Percentiles rank a stretch among this genome's conserved stretches.
Conservation (phyloP, 2,329 filamentous ascomycete species). For the Pseudogymnoascus sp. region DNA sequence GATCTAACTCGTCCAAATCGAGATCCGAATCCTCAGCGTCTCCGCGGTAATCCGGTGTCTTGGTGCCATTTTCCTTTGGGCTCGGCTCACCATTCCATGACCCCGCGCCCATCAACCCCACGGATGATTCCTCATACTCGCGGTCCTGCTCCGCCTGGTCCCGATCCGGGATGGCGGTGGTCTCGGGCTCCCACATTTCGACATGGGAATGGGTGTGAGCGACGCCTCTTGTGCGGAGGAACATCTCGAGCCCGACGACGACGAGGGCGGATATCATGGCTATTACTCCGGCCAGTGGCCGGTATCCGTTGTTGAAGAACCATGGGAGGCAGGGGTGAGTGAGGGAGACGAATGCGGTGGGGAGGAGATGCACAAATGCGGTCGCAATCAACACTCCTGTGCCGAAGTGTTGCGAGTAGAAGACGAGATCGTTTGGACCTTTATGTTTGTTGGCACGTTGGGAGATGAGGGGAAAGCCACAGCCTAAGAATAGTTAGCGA, state of each 20-base stretch:
- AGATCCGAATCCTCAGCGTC: slow-evolving; percentile 45
- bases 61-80: slow-evolving; percentile 30
- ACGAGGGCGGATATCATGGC: slow-evolving; percentile 75
- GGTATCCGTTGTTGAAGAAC: slow-evolving; percentile 73
- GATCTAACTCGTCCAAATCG: slow-evolving; percentile 53
- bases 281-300: slow-evolving; percentile 70
- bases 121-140: slow-evolving; percentile 32
- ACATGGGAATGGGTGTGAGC: slow-evolving; percentile 52
- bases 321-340: slow-evolving; percentile 61
- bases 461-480: slow-evolving; percentile 28
- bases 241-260: slow-evolving; percentile 82
- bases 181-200: slow-evolving; percentile 15
- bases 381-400: slow-evolving; percentile 82
- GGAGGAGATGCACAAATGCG: slow-evolving; percentile 66
- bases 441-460: slow-evolving; percentile 22
- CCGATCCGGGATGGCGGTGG: slow-evolving; percentile 19
- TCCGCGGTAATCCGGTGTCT: slow-evolving; percentile 25
- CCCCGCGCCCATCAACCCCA: slow-evolving; percentile 49
- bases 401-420: slow-evolving; percentile 60
- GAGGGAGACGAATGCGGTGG: slow-evolving; percentile 52
- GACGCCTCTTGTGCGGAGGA: slow-evolving; percentile 65
- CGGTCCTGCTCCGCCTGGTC: slow-evolving; percentile 28
- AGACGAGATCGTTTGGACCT: slow-evolving; percentile 33
- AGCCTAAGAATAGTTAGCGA: slow-evolving; percentile 21
- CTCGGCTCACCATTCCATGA: slow-evolving; percentile 51